Evolutionary conservation across 352 stramenopile species (phyloP).

Genomic region (Pseudoperonospora humuli): DNA sequence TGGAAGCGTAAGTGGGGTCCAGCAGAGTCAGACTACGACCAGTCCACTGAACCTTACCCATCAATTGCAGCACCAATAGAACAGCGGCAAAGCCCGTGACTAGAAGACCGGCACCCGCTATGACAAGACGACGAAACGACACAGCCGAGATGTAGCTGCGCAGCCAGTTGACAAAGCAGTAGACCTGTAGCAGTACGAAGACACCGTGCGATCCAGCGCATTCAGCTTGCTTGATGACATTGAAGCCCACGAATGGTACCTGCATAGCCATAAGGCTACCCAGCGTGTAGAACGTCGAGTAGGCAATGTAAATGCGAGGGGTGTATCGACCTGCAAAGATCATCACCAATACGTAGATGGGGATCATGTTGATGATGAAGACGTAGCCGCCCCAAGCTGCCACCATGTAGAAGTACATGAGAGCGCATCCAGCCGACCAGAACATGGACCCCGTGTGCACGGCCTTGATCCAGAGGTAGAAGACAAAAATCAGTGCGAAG

Average conservation of each 20-base stretch:
- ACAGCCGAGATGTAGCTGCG: conserved; percentile 64
- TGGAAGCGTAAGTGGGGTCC: conserved; percentile 88
- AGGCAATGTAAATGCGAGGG: conserved; percentile 93
- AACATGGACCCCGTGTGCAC: conserved; percentile 88
- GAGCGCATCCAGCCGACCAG: conserved; percentile 64
- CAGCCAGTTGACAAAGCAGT: conserved; percentile 70
- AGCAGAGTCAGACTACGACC: conserved; percentile 86
- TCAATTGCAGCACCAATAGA: conserved; percentile 73
- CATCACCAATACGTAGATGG: conserved; percentile 92
- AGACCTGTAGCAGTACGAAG: conserved; percentile 90
- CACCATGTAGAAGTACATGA: conserved; percentile 98
- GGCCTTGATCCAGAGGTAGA: conserved; percentile 96
- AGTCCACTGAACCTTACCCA: conserved; percentile 86
- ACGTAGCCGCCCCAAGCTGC: conserved; percentile 96
- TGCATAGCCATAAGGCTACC: conserved; percentile 95
- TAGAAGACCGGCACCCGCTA: conserved; percentile 46
- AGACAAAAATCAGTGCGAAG: conserved; percentile 95
- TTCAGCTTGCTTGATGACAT: conserved; percentile 89
- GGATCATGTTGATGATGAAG: conserved; percentile 99
- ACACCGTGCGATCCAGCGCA: conserved; percentile 82
- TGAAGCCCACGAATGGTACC: conserved; percentile 97
- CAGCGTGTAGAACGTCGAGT: conserved; percentile 96
- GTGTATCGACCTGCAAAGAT: conserved; percentile 91
- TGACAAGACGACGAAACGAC: conserved; percentile 69
- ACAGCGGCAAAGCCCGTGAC: conserved; percentile 44